Evolutionary conservation across 2,329 filamentous ascomycete species (phyloP).

Genomic region (Trichoderma semiorbis): DNA sequence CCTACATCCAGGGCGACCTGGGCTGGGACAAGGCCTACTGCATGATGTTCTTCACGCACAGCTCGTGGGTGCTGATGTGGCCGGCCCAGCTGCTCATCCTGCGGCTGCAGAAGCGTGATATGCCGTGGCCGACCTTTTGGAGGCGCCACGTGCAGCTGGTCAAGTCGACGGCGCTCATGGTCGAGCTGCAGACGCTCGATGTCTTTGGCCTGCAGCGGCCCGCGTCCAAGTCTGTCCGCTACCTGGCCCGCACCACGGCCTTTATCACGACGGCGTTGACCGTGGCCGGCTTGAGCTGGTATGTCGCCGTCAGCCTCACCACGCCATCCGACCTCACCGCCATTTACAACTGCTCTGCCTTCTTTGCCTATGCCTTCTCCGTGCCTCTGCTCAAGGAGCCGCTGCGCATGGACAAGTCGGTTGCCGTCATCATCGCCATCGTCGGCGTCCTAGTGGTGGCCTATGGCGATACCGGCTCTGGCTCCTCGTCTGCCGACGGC

Average conservation of each 20-base stretch:
- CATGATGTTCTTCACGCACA: conserved; percentile 97
- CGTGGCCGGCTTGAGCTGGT: conserved; percentile 90
- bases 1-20: conserved; percentile 88
- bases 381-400: conserved; percentile 86
- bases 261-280: conserved; percentile 84
- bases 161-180: conserved; percentile 68
- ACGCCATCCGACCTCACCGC: conserved; percentile 91
- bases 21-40: conserved; percentile 99
- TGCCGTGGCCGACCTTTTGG: conserved; percentile 86
- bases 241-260: conserved; percentile 75
- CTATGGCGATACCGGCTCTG: conserved; percentile 69
- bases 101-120: conserved; percentile 71
- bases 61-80: conserved; percentile 90
- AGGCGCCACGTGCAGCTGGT: conserved; percentile 54
- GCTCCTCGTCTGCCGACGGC: conserved; percentile 23
- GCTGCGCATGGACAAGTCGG: conserved; percentile 75
- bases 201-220: conserved; percentile 45
- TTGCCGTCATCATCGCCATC: conserved; percentile 85
- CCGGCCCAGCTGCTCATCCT: conserved; percentile 77
- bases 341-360: conserved; percentile 98
- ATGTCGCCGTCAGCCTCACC: conserved; percentile 88
- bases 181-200: conserved; percentile 73
- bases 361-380: conserved; percentile 97
- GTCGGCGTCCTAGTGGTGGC: conserved; percentile 89
- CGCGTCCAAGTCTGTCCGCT: conserved; percentile 41